These are phyloP conservation scores for Sophora flavescens DNA, from an alignment of 306 rosid genomes.

Conservation along the genomic window DNA sequence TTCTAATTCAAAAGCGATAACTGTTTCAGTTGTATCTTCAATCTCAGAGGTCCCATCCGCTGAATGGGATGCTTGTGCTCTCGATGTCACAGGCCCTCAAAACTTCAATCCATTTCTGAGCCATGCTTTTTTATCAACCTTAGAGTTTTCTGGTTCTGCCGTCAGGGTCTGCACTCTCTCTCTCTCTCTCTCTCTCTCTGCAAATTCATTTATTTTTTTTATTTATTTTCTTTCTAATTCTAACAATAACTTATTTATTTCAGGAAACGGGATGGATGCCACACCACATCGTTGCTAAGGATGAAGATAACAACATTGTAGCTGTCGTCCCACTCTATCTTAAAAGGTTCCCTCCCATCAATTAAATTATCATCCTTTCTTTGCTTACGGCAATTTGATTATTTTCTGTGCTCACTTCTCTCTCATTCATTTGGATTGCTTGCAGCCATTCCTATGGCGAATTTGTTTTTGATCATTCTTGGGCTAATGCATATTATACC, in stretches of 20 bases:
- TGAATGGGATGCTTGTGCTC: slow-evolving; percentile 88
- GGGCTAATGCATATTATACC: slow-evolving; percentile 92
- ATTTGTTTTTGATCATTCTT: slow-evolving; percentile 96
- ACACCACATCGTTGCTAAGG: slow-evolving; percentile 77
- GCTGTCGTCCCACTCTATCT: slow-evolving; percentile 91
- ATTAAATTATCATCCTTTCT: neutral
- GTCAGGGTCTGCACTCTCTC: slow-evolving; percentile 53
- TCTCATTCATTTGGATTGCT: slow-evolving; percentile 32
- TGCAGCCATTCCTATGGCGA: slow-evolving; percentile 94
- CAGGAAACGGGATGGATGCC: slow-evolving; percentile 94
- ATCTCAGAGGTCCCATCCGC: slow-evolving; percentile 73
- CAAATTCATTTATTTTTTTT: too few species aligned
- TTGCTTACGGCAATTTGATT: too few species aligned
- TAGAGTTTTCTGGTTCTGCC: slow-evolving; percentile 74
- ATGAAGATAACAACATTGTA: slow-evolving; percentile 53
- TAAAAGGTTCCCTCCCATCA: slow-evolving; percentile 53
- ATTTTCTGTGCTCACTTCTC: neutral
- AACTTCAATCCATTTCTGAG: slow-evolving; percentile 82
- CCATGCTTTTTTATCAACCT: slow-evolving; percentile 78
- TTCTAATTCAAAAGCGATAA: slow-evolving; percentile 49
- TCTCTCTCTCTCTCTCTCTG: too few species aligned
- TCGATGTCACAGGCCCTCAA: slow-evolving; percentile 69
- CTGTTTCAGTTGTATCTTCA: slow-evolving; percentile 70
- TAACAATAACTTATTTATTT: neutral
- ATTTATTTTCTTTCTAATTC: neutral